Percentiles rank a stretch among this genome's conserved stretches.
phyloP scores from a whole-genome alignment of 2,329 filamentous ascomycete genomes.

The Eurotiales sp. region DNA sequence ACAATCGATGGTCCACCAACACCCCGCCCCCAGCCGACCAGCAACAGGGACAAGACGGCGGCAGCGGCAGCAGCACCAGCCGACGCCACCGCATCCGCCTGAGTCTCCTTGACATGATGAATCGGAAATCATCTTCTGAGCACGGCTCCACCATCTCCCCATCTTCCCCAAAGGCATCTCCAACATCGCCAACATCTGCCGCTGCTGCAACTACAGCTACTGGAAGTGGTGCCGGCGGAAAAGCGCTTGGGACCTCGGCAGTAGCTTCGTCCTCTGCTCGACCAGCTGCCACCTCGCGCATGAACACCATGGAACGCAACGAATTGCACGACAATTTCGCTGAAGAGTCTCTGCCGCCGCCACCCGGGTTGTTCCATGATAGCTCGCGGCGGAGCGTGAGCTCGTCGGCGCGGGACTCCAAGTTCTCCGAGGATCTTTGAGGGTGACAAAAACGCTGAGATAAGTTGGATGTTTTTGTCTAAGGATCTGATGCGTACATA shows the following conservation, averaged over 20 bases:
- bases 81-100: slow-evolving; percentile 21
- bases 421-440: slow-evolving; percentile 37
- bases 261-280: slow-evolving; percentile 15
- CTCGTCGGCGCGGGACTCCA: slow-evolving; percentile 28
- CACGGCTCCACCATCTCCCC: slow-evolving; percentile 18
- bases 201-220: too few species aligned
- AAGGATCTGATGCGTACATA: too few species aligned
- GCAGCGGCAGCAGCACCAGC: too few species aligned
- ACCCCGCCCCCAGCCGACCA: neutral
- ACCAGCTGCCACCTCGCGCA: slow-evolving; percentile 12
- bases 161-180: slow-evolving; percentile 9
- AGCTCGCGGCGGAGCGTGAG: slow-evolving; percentile 20
- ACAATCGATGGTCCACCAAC: neutral
- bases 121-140: slow-evolving; percentile 19
- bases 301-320: slow-evolving; percentile 20
- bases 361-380: slow-evolving; percentile 21
- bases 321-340: slow-evolving; percentile 27
- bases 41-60: too few species aligned
- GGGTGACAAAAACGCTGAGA: too few species aligned
- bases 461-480: too few species aligned
- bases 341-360: slow-evolving; percentile 28
- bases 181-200: slow-evolving; percentile 7
- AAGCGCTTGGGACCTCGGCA: slow-evolving; percentile 8
- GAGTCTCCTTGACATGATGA: slow-evolving; percentile 26
- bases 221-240: neutral